These are phyloP conservation scores for Macrophomina phaseolina DNA, from an alignment of 2,329 filamentous ascomycete genomes.

Conservation along the genomic window DNA sequence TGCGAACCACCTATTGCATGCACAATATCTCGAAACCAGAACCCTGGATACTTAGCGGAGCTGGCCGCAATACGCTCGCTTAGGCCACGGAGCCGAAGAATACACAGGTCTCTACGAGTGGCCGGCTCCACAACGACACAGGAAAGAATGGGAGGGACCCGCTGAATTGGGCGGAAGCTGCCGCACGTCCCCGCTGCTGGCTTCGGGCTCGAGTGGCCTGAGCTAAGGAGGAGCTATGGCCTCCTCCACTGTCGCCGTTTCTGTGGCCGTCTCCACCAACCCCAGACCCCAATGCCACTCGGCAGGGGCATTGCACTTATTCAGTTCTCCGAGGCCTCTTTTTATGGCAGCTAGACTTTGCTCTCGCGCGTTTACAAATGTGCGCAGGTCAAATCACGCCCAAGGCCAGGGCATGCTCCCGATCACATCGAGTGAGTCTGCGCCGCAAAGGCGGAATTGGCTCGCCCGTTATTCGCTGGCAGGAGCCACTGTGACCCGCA, in stretches of 20 bases:
- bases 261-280: too few relatives aligned
- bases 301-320: too few relatives aligned
- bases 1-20: background rate
- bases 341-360: background rate
- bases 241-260: background rate
- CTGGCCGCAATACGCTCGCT: background rate
- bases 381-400: too few relatives aligned
- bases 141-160: too few relatives aligned
- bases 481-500: conserved; percentile 3
- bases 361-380: background rate
- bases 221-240: background rate
- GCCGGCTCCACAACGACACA: background rate
- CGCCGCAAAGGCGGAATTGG: background rate
- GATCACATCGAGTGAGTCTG: background rate
- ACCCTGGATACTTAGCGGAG: background rate
- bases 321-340: background rate
- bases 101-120: background rate
- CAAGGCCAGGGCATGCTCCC: background rate
- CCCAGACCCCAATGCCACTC: too few relatives aligned
- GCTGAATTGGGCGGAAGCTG: too few relatives aligned
- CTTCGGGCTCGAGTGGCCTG: background rate
- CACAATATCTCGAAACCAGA: background rate
- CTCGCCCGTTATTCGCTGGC: conserved; percentile 7
- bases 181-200: background rate
- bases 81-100: background rate